Percentiles rank a stretch among this genome's conserved stretches.
Conservation (phyloP, 2,329 filamentous ascomycete genomes). For the Alternaria brassicicola region DNA sequence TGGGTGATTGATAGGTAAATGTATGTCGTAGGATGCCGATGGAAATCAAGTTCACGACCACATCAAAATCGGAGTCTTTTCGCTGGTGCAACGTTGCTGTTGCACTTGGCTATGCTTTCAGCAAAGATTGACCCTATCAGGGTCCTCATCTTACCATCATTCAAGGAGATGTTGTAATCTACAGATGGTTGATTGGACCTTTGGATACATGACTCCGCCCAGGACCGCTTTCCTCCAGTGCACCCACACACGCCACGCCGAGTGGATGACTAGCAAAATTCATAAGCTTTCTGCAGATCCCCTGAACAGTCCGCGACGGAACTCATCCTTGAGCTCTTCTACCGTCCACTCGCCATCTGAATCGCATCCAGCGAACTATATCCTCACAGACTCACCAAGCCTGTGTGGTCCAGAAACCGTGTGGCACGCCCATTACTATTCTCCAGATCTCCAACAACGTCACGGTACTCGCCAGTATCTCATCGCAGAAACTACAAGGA, state of each 20-base stretch:
- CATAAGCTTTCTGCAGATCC: not conserved
- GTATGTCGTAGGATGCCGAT: not conserved
- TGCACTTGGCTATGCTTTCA: not conserved
- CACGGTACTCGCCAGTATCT: not conserved
- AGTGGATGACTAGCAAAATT: not conserved
- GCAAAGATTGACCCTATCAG: not conserved
- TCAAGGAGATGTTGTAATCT: not conserved
- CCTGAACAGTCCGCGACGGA: not conserved
- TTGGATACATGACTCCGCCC: not conserved
- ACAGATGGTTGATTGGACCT: not conserved
- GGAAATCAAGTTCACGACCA: not conserved
- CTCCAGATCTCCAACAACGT: not conserved
- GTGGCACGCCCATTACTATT: not conserved
- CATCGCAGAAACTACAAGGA: not conserved
- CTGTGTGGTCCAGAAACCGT: not conserved
- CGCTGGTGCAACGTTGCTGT: not conserved
- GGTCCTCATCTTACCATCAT: not conserved
- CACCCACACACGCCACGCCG: not conserved
- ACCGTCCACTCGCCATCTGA: not conserved
- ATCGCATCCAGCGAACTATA: not conserved
- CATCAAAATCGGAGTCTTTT: not conserved
- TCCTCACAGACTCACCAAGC: not conserved
- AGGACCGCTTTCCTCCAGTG: not conserved
- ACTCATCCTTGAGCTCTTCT: not conserved
- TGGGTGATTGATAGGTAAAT: conserved; percentile 17